Base-by-base conservation (phyloP, 2,329 filamentous ascomycete genomes). In the Fusarium torreyae region DNA sequence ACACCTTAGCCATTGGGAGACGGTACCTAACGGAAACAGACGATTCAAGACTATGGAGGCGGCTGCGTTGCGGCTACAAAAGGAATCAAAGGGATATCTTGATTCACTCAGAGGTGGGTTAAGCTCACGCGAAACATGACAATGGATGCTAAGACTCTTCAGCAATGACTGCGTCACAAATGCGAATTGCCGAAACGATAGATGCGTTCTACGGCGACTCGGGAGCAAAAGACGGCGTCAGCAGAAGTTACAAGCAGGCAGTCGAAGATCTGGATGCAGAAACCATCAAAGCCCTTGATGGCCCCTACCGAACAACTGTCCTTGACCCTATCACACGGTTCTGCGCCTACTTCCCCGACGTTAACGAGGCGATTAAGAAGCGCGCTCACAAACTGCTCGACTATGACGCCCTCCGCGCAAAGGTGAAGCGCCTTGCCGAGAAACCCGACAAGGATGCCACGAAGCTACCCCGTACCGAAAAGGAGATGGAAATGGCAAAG, bases 341-440 rank as follows among this genome's bases (percentile, higher is more conserved):
- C 85, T 98, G 95, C 84, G 93, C 94, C 72, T 99, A 99, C 84
- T 99, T 99, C 81, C 95, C 96, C 34, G 96, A 99, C 80, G 94
- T 99, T 78, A 99, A 99, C 82, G 94, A 98, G 84, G 98, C 95
- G 82, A 98, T 99, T 82, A 99, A 98, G 84, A 99, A 99, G 85
- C 93, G 97, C 76, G 92, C 97, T 76, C 93, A 99, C 87, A 99
- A 99, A 82, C 91, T 98, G 59, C 92, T 98, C 73, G 97, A 99
- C 83, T 99, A 99, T 84, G 96, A 99, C 80, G 90, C 94, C 18
- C 91, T 98, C 82, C 93, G 96, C 68, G 94, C 94, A 71, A 97
- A 96, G 80, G 96, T 99, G 76, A 98, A 98, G 87, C 95, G 94
- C 80, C 89, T 99, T 39, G 94, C 93, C 54, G 97, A 99, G 82